phyloP scores from a whole-genome alignment of 129 eudicot genomes.

The Lonicera japonica region DNA sequence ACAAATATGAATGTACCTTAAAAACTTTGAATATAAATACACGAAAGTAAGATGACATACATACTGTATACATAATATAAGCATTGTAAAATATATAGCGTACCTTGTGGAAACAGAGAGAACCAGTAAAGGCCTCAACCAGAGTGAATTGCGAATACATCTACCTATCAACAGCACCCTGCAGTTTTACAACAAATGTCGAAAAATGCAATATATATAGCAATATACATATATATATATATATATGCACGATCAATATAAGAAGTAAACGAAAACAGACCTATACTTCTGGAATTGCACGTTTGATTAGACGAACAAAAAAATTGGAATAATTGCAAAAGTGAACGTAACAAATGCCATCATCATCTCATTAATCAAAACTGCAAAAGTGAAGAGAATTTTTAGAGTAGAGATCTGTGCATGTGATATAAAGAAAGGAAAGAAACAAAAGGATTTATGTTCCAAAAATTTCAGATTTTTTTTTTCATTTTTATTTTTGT shows the following conservation, averaged over 20 bases:
- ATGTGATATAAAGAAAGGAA: neutral
- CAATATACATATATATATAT: neutral
- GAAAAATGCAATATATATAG: too few relatives aligned
- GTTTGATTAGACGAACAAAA: neutral
- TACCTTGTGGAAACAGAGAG: neutral
- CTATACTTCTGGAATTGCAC: neutral
- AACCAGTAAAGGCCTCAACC: too few relatives aligned
- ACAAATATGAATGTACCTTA: neutral
- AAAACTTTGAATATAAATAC: neutral
- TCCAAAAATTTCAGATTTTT: neutral
- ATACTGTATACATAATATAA: neutral
- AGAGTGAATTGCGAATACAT: neutral
- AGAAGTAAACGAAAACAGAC: neutral
- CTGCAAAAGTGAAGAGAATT: neutral
- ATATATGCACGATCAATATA: too few relatives aligned
- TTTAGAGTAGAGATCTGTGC: too few relatives aligned
- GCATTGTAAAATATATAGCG: neutral
- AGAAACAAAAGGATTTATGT: neutral
- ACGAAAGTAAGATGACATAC: too few relatives aligned
- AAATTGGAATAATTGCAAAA: neutral
- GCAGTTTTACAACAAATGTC: neutral
- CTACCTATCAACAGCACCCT: neutral
- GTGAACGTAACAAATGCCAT: neutral
- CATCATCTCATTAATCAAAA: neutral
- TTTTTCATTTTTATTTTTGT: neutral